Evolutionary conservation across 148 eudicot genomes (phyloP), one percentile per base, ranked within the genome.

Genomic region (Arbutus unedo): DNA sequence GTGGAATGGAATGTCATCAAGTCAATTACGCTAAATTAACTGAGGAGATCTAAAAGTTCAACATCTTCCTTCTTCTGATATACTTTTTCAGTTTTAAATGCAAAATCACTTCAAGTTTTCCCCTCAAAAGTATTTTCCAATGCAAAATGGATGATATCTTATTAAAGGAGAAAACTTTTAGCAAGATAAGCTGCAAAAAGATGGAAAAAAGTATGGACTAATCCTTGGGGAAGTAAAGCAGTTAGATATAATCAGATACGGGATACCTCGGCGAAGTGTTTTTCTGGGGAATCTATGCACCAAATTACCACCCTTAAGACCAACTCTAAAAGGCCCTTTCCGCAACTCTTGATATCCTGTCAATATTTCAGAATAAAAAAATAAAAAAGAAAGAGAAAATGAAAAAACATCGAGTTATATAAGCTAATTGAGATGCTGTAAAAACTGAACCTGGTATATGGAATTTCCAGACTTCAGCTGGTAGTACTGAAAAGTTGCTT

Each of bases 251-350:
- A 68, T 44, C 41, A 48, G 38, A 86, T 31, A 31, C 38, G 1
- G 38, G 38, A 31, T 44, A 93, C 98, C 98, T 94, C 91, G 21
- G 97, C 95, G 56, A 90, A 94, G 87, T 94, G 96, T 79, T 90
- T 94, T 83, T 91, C 94, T 41, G 98, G 98, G 83, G 90, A 71
- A 23, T 86, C 89, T 41, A 94, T 89, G 92, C 98, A 94, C 86
- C 84, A 83, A 78, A 93, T 50, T 45, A 78, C 90, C 0, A 89
- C 88, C 78, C 62, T 88, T 85, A 91, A 82, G 14, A 93, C 56
- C 48, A 88, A 83, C 84, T 87, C 89, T 81, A 90, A 68, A 74
- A 88, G 81, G 50, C 84, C 91, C 47, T 81, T 85, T 51, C 95
- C 97, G 80, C 89, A 89, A 49, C 82, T 87, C 79, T 48, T 77